A percentile compares a stretch with the other conserved stretches of the same genome.
These are phyloP conservation scores for Beauveria varroae DNA, from an alignment of 2,329 filamentous ascomycete genomes.

Conservation along the genomic window DNA sequence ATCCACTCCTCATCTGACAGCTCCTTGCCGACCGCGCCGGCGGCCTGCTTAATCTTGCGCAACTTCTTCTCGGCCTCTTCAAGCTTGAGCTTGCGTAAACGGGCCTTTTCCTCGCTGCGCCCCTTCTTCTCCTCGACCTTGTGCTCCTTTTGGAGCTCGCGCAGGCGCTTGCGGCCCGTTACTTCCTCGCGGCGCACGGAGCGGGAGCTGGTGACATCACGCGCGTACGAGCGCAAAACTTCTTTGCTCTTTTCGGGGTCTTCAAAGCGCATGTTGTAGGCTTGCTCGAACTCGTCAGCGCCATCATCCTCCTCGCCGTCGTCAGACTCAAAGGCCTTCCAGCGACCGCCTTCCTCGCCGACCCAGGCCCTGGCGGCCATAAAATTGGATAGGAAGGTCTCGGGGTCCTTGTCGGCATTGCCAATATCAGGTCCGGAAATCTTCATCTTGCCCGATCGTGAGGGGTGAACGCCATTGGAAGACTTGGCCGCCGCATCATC, in stretches of 20 bases:
- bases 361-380: slow-evolving; percentile 89
- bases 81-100: slow-evolving; percentile 78
- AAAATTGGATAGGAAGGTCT: slow-evolving; percentile 91
- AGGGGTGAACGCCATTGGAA: slow-evolving; percentile 48
- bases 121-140: slow-evolving; percentile 73
- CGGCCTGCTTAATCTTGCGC: slow-evolving; percentile 79
- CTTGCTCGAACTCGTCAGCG: slow-evolving; percentile 83
- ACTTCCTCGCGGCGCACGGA: slow-evolving; percentile 81
- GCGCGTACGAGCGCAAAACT: slow-evolving; percentile 77
- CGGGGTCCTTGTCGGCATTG: slow-evolving; percentile 79
- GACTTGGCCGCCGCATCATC: slow-evolving; percentile 23
- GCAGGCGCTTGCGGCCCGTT: slow-evolving; percentile 66
- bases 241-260: slow-evolving; percentile 85
- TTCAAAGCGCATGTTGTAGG: slow-evolving; percentile 95
- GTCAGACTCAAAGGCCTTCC: slow-evolving; percentile 85
- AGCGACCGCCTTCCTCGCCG: slow-evolving; percentile 55
- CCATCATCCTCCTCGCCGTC: slow-evolving; percentile 74
- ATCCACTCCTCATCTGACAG: slow-evolving; percentile 73
- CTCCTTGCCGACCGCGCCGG: slow-evolving; percentile 63
- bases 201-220: slow-evolving; percentile 73
- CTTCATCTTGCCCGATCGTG: slow-evolving; percentile 39
- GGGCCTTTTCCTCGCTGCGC: slow-evolving; percentile 71
- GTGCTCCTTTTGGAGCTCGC: slow-evolving; percentile 69
- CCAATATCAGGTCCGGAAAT: slow-evolving; percentile 57
- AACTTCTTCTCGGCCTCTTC: slow-evolving; percentile 87